Evolutionary conservation across 352 stramenopile genomes (phyloP), one percentile per base, ranked within the genome.

Genomic region (Pythium aristosporum): DNA sequence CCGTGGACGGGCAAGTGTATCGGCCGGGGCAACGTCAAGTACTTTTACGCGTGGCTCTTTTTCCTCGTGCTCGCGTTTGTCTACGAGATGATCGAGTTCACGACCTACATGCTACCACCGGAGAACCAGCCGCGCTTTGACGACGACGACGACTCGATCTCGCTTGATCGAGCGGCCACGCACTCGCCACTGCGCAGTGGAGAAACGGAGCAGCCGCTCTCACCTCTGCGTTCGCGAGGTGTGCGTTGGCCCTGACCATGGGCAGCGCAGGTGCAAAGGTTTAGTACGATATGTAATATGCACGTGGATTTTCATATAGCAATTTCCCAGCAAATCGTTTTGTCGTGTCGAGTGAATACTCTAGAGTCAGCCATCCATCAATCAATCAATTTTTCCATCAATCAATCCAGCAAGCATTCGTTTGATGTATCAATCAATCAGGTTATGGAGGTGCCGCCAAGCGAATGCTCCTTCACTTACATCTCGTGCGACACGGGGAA

Each of bases 1-100:
- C 91, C 91, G 23, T 97, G 90, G 87, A 97, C 91, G 13, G 88
- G 89, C 63, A 96, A 97, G 68, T 97, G 89, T 72, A 85, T 97
- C 21, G 89, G 88, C 55, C 76, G 89, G 64, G 73, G 82, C 63
- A 97, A 83, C 28, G 72, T 96, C 32, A 74, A 75, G 42, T 88
- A 71, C 74, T 96, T 96, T 61, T 92, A 95, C 72, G 74, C 79
- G 18, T 96, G 89, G 82, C 72, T 96, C 23, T 72, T 90, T 59
- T 92, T 91, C 56, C 75, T 96, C 32, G 80, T 96, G 48, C 71
- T 95, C 32, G 85, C 87, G 42, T 94, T 93, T 46, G 84, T 96
- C 52, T 96, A 89, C 74, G 80, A 94, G 50, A 82, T 94, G 64
- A 92, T 96, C 66, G 77, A 92, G 73, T 88, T 96, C 58, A 91